phyloP scores from a whole-genome alignment of 2,329 filamentous ascomycete genomes.

The Biscogniauxia mediterranea region DNA sequence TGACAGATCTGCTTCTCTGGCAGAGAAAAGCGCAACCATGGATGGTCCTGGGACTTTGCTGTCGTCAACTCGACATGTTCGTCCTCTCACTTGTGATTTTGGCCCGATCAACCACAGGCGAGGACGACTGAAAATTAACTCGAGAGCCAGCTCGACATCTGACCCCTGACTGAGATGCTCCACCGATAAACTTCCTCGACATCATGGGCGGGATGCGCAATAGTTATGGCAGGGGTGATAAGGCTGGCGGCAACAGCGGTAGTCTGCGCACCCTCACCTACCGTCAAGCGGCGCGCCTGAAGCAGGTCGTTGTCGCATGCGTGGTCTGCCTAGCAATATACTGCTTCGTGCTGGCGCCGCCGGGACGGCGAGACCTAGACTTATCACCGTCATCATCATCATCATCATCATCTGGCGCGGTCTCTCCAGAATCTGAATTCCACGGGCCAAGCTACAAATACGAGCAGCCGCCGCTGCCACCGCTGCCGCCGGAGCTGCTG shows the following conservation, averaged over 20 bases:
- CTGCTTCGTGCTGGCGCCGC: conserved; percentile 26
- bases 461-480: neutral
- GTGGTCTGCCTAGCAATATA: conserved; percentile 30
- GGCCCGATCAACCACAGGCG: neutral
- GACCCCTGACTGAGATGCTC: neutral
- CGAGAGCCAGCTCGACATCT: neutral
- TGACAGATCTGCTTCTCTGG: conserved; percentile 8
- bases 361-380: conserved; percentile 17
- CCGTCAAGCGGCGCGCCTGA: conserved; percentile 24
- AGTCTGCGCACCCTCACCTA: neutral
- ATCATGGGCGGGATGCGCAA: conserved; percentile 6
- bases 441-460: neutral
- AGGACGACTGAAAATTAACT: neutral
- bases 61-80: neutral
- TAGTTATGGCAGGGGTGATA: neutral
- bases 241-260: neutral
- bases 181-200: neutral
- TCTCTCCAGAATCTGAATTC: conserved; percentile 1
- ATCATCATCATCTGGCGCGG: conserved; percentile 9
- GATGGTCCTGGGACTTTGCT: neutral
- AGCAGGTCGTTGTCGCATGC: conserved; percentile 27
- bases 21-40: conserved; percentile 2
- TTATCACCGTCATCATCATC: conserved; percentile 14
- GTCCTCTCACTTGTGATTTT: neutral
- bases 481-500: conserved; percentile 20